Base-by-base conservation (phyloP, 768 basidiomycete species). In the Glaciozyma antarctica region DNA sequence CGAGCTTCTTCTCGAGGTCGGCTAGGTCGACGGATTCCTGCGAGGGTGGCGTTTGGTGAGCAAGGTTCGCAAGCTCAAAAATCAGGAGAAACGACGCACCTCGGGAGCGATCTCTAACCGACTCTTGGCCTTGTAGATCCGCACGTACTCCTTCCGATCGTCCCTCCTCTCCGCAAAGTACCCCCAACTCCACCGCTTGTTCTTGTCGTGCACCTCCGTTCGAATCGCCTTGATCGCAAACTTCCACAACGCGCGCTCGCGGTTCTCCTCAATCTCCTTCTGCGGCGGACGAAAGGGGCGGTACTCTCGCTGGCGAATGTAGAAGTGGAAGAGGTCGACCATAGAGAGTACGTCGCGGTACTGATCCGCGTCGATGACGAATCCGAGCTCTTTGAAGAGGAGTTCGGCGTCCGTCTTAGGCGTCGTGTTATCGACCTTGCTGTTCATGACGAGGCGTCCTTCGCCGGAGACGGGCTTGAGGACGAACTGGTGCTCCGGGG, bases 311-410 rank as follows among this genome's bases (percentile, higher is more conserved):
- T 85, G 85, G 60, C 95, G 84, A 54, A 86, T 82, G 77, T 94
- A 95, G 66, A 97, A 86, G 75, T 98, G 94, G 77, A 94, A 95
- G 83, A 97, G 91, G 76, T 98, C 93, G 65, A 92, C 81, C 53
- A 98, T 82, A 26, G 89, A 93, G 64, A 98, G 90, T 28, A 83
- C 84, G 76, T 98, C 91, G 60, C 90, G 84, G 75, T 97, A 99
- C 77, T 99, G 95, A 70, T 92, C 84, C 68, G 90, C 85, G 75
- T 99, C 94, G 56, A 99, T 79, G 26, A 87, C 82, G 62, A 98
- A 84, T 12, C 88, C 92, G 58, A 99, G 92, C 76, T 97, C 90
- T 70, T 95, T 85, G 75, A 98, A 97, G 22, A 86, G 78, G 41
- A 98, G 80, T 71, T 88, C 85, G 4, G 89, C 83, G 72, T 98